Evolutionary conservation across 495 filamentous ascomycete genomes (phyloP), one percentile per base, ranked within the genome.

Genomic region (Parachaetomium inaequale): DNA sequence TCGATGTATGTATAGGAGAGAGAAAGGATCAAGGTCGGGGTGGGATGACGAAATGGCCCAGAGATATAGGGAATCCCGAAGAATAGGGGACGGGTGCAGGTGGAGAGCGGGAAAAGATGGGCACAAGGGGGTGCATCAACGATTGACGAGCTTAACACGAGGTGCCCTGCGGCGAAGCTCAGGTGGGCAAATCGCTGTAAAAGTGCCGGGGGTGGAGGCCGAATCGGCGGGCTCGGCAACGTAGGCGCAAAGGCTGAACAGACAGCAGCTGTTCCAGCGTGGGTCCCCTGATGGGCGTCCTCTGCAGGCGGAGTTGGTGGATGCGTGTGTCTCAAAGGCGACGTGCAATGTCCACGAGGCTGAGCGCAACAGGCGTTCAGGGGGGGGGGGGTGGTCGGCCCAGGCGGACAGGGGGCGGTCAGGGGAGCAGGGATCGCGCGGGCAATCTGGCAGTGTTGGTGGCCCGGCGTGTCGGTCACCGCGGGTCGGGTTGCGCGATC

Each of bases 301-400:
- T 59, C 54, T 40, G 54, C 40, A 61, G 64, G 66, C 64, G 62
- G 64, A 52, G 50, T 61, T 53, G 67, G 62, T 63, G 53, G 59
- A 53, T 71, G 69, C 66, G 71, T 73, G 71, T 73, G 67, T 70
- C 71, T 61, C 58, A 63, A 60, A 52, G 56, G 70, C 72, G 72
- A 72, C 68, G 70, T 72, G 69, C 67, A 59, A 57, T 55, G 68
- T 58, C 55, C 72, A 74, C 72, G 72, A 71, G 72, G 72, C 70
- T 72, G 72, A 73, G 72, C 49, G 59, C 21, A 42, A 29, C 34
- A 60, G 68, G 70, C 66, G 63, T 66, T 65, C 70, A 63, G 66
- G 68, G 66, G 58, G 68, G 66, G 58, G 68, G 70, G 62, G 63
- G 66, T 21, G 62, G 63, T 43, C 42, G 45, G n/a, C 64, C 65